Base-by-base conservation (phyloP, 768 basidiomycete species). In the Lactarius sanguifluus region DNA sequence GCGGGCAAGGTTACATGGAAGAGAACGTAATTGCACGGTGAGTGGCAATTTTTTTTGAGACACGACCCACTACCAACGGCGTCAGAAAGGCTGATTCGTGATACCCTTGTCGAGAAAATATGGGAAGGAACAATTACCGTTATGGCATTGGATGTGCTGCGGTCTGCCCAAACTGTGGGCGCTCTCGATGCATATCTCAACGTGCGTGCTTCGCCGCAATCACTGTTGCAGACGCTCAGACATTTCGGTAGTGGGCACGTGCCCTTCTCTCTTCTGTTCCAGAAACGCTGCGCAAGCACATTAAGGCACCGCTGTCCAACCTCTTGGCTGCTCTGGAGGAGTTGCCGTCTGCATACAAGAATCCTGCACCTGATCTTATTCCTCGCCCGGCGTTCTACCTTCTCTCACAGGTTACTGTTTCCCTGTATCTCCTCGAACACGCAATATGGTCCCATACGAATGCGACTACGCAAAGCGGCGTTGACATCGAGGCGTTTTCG, bases 1-100 rank as follows among this genome's bases (percentile, higher is more conserved):
- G 91, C 28, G 90, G 90, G 1, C 86, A 87, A 57, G 91, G 91
- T 0, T 93, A 92, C 71, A 92, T 92, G 90, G 88, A 90, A 70
- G 91, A 93, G 75, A 90, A 85, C 64, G 86, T 84, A 2, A 84
- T 92, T 57, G 88, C 86, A 10, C 78, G 85, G 78, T 80, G 68
- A 65, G 77, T 3, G 20, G 13, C 13, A 32, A n/a, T 18, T 18
- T 1, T 32, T n/a, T 18, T 55, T 52, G 6, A 25, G 30, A 38
- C 7, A 36, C 20, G 58, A 38, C 47, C 45, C 20, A 36, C 16
- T 32, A 59, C 32, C 55, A 55, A 59, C 38, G 28, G 34, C 52
- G 9, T 7, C 61, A 34, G 32, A 2, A 62, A 83, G 84, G 43
- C 71, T 83, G 16, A 88, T 93, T 34, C 78, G 86, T 5, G 91